Percentiles rank a stretch among this genome's conserved stretches.
phyloP scores from a whole-genome alignment of 176 grass and related monocot species.

The Hsuehochloa calcarea region DNA sequence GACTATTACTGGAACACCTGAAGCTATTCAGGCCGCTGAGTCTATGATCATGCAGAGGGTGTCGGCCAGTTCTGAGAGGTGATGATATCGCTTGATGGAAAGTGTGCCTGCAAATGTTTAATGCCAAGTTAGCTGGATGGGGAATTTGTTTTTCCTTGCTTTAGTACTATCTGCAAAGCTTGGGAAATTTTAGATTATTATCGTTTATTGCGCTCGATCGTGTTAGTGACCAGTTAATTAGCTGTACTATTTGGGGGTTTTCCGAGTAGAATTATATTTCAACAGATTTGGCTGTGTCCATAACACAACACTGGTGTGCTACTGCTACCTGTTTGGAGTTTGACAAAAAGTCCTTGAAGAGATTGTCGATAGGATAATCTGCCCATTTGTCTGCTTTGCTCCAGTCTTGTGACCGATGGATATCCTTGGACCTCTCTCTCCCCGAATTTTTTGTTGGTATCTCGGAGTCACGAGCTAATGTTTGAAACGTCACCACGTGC shows the following conservation, averaged over 20 bases:
- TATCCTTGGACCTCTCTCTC: no score
- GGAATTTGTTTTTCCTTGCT: slow-evolving; percentile 18
- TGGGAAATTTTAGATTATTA: slow-evolving; percentile 12
- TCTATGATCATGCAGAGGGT: slow-evolving; percentile 96
- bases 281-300: slow-evolving; percentile 12
- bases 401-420: background rate
- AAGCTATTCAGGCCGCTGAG: slow-evolving; percentile 76
- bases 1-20: slow-evolving; percentile 78
- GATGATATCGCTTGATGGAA: slow-evolving; percentile 9
- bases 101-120: background rate
- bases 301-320: slow-evolving; percentile 21
- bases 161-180: slow-evolving; percentile 14
- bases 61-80: slow-evolving; percentile 71
- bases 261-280: slow-evolving; percentile 23
- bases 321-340: slow-evolving; percentile 2
- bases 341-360: background rate
- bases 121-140: slow-evolving; percentile 27
- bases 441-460: no score
- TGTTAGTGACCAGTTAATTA: slow-evolving; percentile 36
- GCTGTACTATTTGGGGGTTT: slow-evolving; percentile 22
- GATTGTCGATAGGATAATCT: slow-evolving; percentile 6
- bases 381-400: background rate
- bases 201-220: slow-evolving; percentile 28
- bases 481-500: no score
- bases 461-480: no score